Evolutionary conservation across 2,329 filamentous ascomycete genomes (phyloP).

Genomic region (Aspergillus sp.): DNA sequence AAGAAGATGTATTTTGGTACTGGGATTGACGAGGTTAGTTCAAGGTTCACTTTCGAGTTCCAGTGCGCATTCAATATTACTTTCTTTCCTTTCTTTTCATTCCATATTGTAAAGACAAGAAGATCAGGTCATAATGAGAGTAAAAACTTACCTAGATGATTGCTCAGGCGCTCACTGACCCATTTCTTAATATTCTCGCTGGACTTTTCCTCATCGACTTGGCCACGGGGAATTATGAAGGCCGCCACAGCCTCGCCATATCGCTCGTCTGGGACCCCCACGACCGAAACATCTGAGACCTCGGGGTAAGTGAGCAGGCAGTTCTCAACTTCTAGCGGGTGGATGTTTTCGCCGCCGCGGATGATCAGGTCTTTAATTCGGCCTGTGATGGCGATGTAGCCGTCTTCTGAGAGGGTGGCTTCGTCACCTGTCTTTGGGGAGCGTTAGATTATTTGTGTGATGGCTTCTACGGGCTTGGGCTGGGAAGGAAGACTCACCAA

Average conservation of each 20-base stretch:
- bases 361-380: constrained; percentile 96
- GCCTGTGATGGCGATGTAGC: constrained; percentile 85
- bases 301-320: constrained; percentile 71
- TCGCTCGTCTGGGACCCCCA: constrained; percentile 76
- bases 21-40: constrained; percentile 21
- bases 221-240: constrained; percentile 65
- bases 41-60: background rate
- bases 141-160: constrained; percentile 60
- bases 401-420: constrained; percentile 76
- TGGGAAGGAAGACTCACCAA: constrained; percentile 42
- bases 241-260: constrained; percentile 87
- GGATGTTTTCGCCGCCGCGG: constrained; percentile 91
- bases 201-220: constrained; percentile 41
- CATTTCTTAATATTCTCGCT: constrained; percentile 65
- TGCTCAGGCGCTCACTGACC: constrained; percentile 69
- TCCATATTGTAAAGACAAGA: background rate
- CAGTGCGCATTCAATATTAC: background rate
- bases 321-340: constrained; percentile 90
- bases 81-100: too few species aligned
- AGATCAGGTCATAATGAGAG: background rate
- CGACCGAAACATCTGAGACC: constrained; percentile 75
- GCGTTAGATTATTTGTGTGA: background rate
- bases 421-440: constrained; percentile 75
- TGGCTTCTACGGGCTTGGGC: background rate
- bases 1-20: constrained; percentile 91